Percentiles rank a stretch among this genome's conserved stretches.
Evolutionary conservation across 2,329 filamentous ascomycete species (phyloP).

Genomic region (Trichoderma oligosporum): DNA sequence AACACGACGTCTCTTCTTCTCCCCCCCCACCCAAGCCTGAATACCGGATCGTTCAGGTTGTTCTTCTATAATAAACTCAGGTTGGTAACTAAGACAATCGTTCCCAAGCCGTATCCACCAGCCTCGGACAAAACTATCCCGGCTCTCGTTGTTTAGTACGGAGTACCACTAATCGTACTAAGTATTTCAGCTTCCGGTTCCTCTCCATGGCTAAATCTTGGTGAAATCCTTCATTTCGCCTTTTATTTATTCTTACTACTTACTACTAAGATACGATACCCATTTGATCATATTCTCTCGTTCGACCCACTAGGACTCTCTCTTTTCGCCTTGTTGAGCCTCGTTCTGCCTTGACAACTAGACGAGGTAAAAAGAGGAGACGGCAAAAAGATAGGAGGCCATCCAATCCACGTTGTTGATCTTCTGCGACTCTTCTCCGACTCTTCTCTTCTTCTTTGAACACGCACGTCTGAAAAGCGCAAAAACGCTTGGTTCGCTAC

Average conservation of each 20-base stretch:
- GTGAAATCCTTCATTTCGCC: constrained; percentile 13
- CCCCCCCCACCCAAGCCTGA: constrained; percentile 10
- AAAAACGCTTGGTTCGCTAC: constrained; percentile 1
- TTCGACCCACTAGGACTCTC: constrained; percentile 6
- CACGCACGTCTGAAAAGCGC: neutral
- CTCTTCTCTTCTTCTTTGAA: no score
- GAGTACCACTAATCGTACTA: constrained; percentile 2
- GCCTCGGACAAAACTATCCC: constrained; percentile 11
- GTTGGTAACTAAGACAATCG: constrained; percentile 13
- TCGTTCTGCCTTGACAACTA: neutral
- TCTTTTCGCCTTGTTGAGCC: constrained; percentile 2
- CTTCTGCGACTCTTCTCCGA: neutral
- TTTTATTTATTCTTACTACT: neutral
- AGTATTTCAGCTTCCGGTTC: constrained; percentile 6
- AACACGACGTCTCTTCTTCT: neutral
- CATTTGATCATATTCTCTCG: neutral
- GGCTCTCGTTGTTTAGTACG: neutral
- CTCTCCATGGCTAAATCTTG: constrained; percentile 8
- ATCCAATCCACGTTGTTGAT: neutral
- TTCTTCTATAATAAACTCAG: constrained; percentile 11
- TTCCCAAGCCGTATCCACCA: constrained; percentile 10
- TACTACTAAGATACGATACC: no score
- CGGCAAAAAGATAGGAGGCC: constrained; percentile 14
- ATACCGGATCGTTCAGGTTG: constrained; percentile 18
- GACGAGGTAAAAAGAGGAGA: constrained; percentile 15